phyloP scores from a whole-genome alignment of 148 eudicot species.

The Spergularia marina region DNA sequence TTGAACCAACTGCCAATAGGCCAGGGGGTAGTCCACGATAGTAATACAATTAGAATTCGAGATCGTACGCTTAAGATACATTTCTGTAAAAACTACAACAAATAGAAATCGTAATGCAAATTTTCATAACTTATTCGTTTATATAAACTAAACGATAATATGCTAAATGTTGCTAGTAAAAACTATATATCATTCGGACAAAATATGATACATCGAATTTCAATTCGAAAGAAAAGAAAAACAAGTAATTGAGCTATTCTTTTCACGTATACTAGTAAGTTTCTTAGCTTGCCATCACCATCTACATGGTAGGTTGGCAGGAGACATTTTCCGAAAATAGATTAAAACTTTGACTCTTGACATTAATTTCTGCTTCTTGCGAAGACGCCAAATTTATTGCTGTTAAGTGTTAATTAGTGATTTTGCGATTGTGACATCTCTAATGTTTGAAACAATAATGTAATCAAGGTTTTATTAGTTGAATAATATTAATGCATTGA shows the following conservation, averaged over 20 bases:
- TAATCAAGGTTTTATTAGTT: no score
- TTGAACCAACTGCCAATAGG: no score
- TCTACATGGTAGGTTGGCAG: constrained; percentile 23
- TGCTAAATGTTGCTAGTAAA: no score
- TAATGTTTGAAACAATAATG: background rate
- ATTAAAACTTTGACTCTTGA: constrained; percentile 13
- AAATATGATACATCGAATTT: background rate
- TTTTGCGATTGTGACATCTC: constrained; percentile 18
- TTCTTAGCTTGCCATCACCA: background rate
- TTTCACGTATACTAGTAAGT: background rate
- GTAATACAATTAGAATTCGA: no score
- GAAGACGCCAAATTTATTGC: background rate
- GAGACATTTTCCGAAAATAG: constrained; percentile 19
- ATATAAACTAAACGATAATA: no score
- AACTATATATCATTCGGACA: no score
- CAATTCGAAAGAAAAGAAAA: no score
- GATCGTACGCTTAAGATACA: no score
- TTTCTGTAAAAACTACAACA: no score
- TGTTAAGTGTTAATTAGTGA: constrained; percentile 10
- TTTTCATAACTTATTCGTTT: no score
- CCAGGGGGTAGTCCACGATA: no score
- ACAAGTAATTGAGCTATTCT: background rate
- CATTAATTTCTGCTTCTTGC: constrained; percentile 13
- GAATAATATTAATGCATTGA: background rate
- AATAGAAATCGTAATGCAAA: no score